Evolutionary conservation across 495 filamentous ascomycete species (phyloP).

Genomic region (Elasticomyces elasticus): DNA sequence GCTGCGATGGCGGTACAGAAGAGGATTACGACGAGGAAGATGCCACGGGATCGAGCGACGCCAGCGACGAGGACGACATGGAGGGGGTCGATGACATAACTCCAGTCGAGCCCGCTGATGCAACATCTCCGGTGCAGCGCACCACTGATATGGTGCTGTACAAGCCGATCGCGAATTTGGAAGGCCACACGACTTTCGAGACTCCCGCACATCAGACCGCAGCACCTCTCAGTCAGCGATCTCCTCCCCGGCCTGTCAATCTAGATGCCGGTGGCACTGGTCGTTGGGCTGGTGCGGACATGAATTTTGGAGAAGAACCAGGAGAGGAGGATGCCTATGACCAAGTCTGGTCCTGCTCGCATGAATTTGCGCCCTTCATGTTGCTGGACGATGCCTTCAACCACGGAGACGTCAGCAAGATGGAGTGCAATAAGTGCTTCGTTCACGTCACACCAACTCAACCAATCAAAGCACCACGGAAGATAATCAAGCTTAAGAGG

Average conservation of each 20-base stretch:
- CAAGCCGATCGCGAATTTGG: no score
- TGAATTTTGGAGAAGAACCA: constrained; percentile 26
- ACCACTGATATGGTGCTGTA: no score
- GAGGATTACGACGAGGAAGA: constrained; percentile 15
- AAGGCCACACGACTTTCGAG: neutral
- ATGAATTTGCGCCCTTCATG: constrained; percentile 1
- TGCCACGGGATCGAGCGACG: neutral
- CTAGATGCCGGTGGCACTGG: constrained; percentile 16
- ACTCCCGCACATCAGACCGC: neutral
- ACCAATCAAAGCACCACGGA: no score
- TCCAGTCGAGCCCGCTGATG: neutral
- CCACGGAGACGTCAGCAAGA: constrained; percentile 4
- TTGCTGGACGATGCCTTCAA: constrained; percentile 1
- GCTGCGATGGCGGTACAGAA: constrained; percentile 16
- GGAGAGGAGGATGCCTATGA: constrained; percentile 6
- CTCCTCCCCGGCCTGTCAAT: constrained; percentile 6
- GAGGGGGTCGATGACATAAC: constrained; percentile 1
- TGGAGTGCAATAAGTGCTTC: constrained; percentile 20
- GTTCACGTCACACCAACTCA: neutral
- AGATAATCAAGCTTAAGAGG: no score
- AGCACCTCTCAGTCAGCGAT: neutral
- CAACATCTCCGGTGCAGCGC: no score
- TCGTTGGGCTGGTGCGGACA: constrained; percentile 15
- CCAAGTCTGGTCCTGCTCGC: constrained; percentile 17
- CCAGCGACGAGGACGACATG: constrained; percentile 5